A percentile compares a stretch with the other conserved stretches of the same genome.
These are phyloP conservation scores for rapeseed (Brassica napus) DNA, from an alignment of 345 rosid species.

Conservation along the genomic window Da-Ae NC_063440.1:16372501-16373000, in stretches of 20 bases:
- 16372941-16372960: background rate
- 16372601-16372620: no score
- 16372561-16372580: background rate
- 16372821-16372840: background rate
- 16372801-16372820: constrained; percentile 29
- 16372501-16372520: background rate
- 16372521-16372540: background rate
- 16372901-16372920: constrained; percentile 2
- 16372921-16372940: constrained; percentile 25
- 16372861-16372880: background rate
- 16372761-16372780: no score
- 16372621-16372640: no score
- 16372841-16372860: constrained; percentile 16
- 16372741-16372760: no score
- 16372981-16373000: constrained; percentile 4
- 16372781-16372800: background rate
- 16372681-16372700: no score
- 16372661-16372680: no score
- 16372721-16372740: no score
- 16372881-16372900: background rate
- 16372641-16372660: no score
- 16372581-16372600: no score
- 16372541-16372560: background rate
- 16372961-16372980: background rate
- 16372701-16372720: no score